Evolutionary conservation across 2,329 filamentous ascomycete genomes (phyloP).

Genomic region (Clarireedia hainanense): DNA sequence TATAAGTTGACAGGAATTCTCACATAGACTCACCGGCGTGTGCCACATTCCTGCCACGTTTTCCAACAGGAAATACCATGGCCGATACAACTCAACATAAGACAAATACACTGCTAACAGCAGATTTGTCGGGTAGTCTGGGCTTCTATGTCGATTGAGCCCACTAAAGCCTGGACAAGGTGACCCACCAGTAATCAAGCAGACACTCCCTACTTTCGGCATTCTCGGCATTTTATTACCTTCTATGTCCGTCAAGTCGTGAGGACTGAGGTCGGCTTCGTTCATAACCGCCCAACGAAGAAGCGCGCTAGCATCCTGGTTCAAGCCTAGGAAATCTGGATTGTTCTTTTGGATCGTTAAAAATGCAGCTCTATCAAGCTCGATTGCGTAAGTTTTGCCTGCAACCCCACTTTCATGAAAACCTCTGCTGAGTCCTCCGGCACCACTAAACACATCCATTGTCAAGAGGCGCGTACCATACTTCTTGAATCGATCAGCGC

Average conservation of each 20-base stretch:
- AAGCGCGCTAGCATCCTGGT: slow-evolving; percentile 4
- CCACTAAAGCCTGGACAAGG: slow-evolving; percentile 16
- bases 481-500: slow-evolving; percentile 1
- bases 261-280: not conserved
- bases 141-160: slow-evolving; percentile 10
- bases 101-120: slow-evolving; percentile 16
- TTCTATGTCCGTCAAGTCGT: not conserved
- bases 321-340: not conserved
- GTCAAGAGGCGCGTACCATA: not conserved
- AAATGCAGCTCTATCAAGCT: slow-evolving; percentile 5
- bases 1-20: not conserved
- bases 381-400: slow-evolving; percentile 5
- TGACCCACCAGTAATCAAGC: slow-evolving; percentile 10
- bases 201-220: slow-evolving; percentile 11
- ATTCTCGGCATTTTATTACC: slow-evolving; percentile 4
- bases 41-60: slow-evolving; percentile 17
- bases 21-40: slow-evolving; percentile 4
- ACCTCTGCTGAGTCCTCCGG: slow-evolving; percentile 10
- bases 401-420: slow-evolving; percentile 7
- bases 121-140: slow-evolving; percentile 17
- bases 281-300: slow-evolving; percentile 1
- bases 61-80: slow-evolving; percentile 21
- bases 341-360: not conserved
- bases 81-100: slow-evolving; percentile 20
- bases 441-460: slow-evolving; percentile 10